These are phyloP conservation scores for Nicotiana noctiflora DNA, from an alignment of 257 asterid genomes.

Conservation along the genomic window DNA sequence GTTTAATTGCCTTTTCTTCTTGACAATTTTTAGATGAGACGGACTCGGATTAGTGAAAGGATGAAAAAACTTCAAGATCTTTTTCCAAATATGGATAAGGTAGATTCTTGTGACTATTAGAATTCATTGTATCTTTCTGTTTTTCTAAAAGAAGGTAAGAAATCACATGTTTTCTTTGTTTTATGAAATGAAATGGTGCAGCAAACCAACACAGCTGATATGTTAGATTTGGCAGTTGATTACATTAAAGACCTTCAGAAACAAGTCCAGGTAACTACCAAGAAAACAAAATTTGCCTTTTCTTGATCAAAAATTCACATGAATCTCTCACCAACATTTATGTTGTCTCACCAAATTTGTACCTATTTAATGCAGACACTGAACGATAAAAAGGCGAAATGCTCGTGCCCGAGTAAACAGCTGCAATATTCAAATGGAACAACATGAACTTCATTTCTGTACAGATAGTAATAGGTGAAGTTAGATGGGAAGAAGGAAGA, in stretches of 20 bases:
- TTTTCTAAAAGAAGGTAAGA: background rate
- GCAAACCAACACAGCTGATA: constrained; percentile 91
- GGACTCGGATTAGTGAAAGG: constrained; percentile 72
- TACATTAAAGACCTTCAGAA: constrained; percentile 78
- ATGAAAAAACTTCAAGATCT: constrained; percentile 90
- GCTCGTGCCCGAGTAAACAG: constrained; percentile 39
- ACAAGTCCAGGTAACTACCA: constrained; percentile 51
- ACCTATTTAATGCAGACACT: constrained; percentile 41
- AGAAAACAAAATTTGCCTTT: background rate
- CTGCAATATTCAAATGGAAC: constrained; percentile 2
- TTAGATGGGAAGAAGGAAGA: background rate
- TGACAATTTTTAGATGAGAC: constrained; percentile 39
- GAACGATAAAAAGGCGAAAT: constrained; percentile 52
- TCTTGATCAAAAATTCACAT: constrained; percentile 20
- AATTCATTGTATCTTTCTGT: background rate
- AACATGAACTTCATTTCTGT: background rate
- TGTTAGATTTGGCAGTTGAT: constrained; percentile 85
- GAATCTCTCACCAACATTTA: constrained; percentile 27
- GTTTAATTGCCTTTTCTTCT: background rate
- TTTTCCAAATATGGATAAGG: constrained; percentile 87
- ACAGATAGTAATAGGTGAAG: constrained; percentile 8
- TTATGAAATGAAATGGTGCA: constrained; percentile 19
- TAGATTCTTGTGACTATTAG: constrained; percentile 11
- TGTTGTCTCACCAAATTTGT: background rate
- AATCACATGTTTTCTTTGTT: background rate